Evolutionary conservation across 2,329 filamentous ascomycete species (phyloP).

Genomic region (Alternaria metachromatica): DNA sequence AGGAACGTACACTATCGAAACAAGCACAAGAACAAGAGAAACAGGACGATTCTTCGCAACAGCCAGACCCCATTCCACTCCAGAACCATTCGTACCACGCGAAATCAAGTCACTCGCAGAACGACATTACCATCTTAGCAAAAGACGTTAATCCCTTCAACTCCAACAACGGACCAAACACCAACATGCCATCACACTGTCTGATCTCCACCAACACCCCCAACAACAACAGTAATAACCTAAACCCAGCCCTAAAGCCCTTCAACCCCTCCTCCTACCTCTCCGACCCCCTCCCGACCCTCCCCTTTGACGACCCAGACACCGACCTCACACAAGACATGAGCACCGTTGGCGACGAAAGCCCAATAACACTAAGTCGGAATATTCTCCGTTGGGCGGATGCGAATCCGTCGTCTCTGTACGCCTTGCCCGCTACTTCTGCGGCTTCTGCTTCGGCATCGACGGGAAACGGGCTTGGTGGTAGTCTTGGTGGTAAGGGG

Average conservation of each 20-base stretch:
- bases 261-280: slow-evolving; percentile 11
- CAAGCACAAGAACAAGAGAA: neutral
- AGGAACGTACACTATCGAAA: slow-evolving; percentile 15
- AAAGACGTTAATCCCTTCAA: neutral
- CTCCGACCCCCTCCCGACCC: slow-evolving; percentile 8
- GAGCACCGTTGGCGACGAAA: slow-evolving; percentile 24
- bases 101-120: neutral
- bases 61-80: no score
- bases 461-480: neutral
- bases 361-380: slow-evolving; percentile 45
- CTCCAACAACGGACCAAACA: neutral
- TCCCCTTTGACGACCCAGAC: slow-evolving; percentile 16
- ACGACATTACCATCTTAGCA: neutral
- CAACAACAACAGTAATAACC: neutral
- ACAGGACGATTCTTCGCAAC: neutral
- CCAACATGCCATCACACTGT: neutral
- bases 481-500: neutral
- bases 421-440: neutral
- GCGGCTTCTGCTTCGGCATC: neutral
- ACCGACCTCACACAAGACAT: slow-evolving; percentile 23
- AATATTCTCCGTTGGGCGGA: slow-evolving; percentile 51
- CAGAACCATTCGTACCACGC: neutral
- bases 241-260: slow-evolving; percentile 2
- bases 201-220: neutral
- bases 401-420: slow-evolving; percentile 33